phyloP scores from a whole-genome alignment of 352 stramenopile species.

The Stramenopiles sp. region DNA sequence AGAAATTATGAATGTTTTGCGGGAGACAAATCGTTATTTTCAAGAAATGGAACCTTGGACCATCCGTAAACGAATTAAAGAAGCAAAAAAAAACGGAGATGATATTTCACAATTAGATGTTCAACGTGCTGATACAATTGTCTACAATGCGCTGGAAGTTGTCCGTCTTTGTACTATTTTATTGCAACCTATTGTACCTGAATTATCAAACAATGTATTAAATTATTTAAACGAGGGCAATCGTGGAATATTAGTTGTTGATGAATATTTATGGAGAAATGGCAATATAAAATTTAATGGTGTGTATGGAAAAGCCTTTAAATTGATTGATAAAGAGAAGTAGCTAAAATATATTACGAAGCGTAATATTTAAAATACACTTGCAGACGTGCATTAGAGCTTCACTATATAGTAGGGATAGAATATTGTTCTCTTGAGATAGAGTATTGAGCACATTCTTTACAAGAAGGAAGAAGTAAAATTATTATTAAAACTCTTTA shows the following conservation, averaged over 20 bases:
- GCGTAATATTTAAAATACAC: too few species aligned
- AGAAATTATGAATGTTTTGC: constrained; percentile 3
- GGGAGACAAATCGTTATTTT: not conserved
- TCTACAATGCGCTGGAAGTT: not conserved
- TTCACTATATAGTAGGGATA: too few species aligned
- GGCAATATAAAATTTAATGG: not conserved
- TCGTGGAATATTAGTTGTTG: not conserved
- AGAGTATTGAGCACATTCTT: too few species aligned
- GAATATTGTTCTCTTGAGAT: too few species aligned
- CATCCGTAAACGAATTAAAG: not conserved
- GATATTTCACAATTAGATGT: not conserved
- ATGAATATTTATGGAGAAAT: not conserved
- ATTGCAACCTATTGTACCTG: not conserved
- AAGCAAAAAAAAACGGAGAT: not conserved
- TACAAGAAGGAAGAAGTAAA: too few species aligned
- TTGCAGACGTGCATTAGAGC: too few species aligned
- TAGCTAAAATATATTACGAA: too few species aligned
- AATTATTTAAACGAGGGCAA: not conserved
- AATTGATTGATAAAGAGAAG: not conserved
- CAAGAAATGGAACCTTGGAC: not conserved
- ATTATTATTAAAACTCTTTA: too few species aligned
- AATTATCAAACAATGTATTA: not conserved
- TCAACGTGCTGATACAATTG: not conserved
- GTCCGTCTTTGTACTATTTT: not conserved
- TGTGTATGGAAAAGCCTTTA: not conserved